These are phyloP conservation scores for Ogataea hybrid DNA, from an alignment of 1,139 yeast genomes.

Conservation along the genomic window DNA sequence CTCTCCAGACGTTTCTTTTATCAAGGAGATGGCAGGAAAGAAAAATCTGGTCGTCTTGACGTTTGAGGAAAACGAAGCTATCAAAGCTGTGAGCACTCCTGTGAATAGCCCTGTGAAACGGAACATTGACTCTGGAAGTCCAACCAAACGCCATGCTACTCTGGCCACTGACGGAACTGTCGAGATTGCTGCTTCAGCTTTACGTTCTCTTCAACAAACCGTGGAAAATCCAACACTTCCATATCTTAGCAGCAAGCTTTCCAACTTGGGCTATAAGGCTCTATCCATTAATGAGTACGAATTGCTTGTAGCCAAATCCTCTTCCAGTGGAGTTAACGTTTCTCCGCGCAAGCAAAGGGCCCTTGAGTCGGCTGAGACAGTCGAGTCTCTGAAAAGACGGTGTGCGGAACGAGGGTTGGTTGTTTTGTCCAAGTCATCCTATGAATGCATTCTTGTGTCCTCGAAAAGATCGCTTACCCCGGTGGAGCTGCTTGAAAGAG, in stretches of 20 bases:
- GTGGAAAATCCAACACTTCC: constrained; percentile 19
- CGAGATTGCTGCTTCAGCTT: constrained; percentile 18
- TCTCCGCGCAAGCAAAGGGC: constrained; percentile 15
- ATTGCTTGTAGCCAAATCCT: constrained; percentile 10
- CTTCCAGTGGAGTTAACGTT: constrained; percentile 9
- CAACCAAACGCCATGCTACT: background rate
- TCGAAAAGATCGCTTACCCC: constrained; percentile 25
- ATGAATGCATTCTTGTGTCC: constrained; percentile 26
- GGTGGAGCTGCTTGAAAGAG: constrained; percentile 31
- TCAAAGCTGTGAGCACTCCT: constrained; percentile 3
- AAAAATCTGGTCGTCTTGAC: constrained; percentile 32
- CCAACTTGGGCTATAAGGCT: constrained; percentile 24
- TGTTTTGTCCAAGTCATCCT: constrained; percentile 24
- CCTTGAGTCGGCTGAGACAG: constrained; percentile 19
- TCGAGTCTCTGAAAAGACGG: constrained; percentile 22
- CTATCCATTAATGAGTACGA: constrained; percentile 25
- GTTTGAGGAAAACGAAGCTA: background rate
- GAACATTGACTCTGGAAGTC: background rate
- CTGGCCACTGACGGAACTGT: constrained; percentile 30
- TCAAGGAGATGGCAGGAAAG: constrained; percentile 30
- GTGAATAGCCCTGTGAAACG: constrained; percentile 6
- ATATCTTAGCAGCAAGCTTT: constrained; percentile 17
- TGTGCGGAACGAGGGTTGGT: constrained; percentile 24
- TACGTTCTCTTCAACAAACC: constrained; percentile 22
- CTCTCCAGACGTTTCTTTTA: constrained; percentile 27